These are phyloP conservation scores for Colletotrichum gigasporum DNA, from an alignment of 2,329 filamentous ascomycete genomes.

Conservation along the genomic window DNA sequence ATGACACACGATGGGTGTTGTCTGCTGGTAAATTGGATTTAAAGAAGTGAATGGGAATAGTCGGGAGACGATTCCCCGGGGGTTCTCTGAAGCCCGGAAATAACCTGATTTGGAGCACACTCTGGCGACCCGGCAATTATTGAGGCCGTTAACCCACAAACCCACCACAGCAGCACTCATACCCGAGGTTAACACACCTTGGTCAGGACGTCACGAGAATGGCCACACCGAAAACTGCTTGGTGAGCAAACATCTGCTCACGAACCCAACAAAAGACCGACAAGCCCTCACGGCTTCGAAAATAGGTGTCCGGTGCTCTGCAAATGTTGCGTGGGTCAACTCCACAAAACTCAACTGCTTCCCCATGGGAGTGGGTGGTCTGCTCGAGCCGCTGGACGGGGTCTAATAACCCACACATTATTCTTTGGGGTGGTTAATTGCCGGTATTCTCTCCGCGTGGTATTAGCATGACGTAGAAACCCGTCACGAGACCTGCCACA, in stretches of 20 bases:
- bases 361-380: slow-evolving; percentile 21
- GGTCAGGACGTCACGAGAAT: neutral
- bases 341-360: slow-evolving; percentile 14
- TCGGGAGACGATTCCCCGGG: neutral
- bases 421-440: neutral
- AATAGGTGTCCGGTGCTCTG: neutral
- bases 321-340: slow-evolving; percentile 1
- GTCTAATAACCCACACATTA: slow-evolving; percentile 3
- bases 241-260: neutral
- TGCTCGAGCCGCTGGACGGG: neutral
- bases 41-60: neutral
- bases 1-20: too few species aligned
- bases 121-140: neutral
- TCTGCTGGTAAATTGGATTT: too few species aligned
- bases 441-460: slow-evolving; percentile 9
- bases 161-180: neutral
- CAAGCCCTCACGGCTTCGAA: neutral
- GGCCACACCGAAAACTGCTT: neutral
- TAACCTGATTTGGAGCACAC: neutral
- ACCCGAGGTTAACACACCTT: neutral
- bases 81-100: neutral
- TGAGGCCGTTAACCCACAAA: neutral
- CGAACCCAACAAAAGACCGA: neutral
- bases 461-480: slow-evolving; percentile 17
- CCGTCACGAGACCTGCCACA: slow-evolving; percentile 17